Evolutionary conservation across 1,284 basidiomycete species (phyloP).

Genomic region (Erythrobasidium hasegawianum): DNA sequence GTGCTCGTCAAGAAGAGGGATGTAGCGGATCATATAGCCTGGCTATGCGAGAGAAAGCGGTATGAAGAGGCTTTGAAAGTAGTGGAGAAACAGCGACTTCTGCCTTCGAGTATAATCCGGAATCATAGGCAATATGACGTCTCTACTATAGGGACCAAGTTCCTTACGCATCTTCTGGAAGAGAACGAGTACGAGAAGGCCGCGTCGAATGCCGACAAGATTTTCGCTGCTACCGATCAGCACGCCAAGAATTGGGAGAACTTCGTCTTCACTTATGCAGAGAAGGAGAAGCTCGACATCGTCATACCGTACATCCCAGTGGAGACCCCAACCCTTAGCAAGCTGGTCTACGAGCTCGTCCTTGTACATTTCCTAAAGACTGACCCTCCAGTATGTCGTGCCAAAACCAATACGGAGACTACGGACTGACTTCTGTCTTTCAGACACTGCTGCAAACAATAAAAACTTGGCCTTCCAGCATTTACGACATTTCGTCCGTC

Average conservation of each 20-base stretch:
- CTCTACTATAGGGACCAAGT: conserved; percentile 72
- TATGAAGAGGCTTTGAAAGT: conserved; percentile 86
- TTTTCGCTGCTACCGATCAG: conserved; percentile 60
- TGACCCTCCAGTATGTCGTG: conserved; percentile 65
- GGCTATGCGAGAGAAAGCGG: conserved; percentile 79
- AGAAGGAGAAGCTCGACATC: conserved; percentile 75
- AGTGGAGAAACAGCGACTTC: conserved; percentile 62
- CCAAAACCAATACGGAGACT: neutral
- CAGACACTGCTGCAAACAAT: conserved; percentile 74
- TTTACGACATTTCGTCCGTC: conserved; percentile 83
- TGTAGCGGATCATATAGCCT: conserved; percentile 81
- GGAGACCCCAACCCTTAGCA: conserved; percentile 70
- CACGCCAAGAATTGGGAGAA: conserved; percentile 84
- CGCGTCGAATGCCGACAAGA: conserved; percentile 77
- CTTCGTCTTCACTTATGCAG: conserved; percentile 88
- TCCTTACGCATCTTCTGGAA: conserved; percentile 71
- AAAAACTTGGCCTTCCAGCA: conserved; percentile 80
- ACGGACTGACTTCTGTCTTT: conserved; percentile 1
- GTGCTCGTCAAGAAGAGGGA: conserved; percentile 82
- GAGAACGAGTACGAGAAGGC: conserved; percentile 78
- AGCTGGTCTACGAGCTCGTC: conserved; percentile 91
- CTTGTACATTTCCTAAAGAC: conserved; percentile 78
- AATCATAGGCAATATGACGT: conserved; percentile 55
- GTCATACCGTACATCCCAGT: conserved; percentile 86
- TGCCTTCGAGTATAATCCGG: neutral